Conservation (phyloP, 1,284 basidiomycete genomes). For the Ceratobasidium sp. region DNA sequence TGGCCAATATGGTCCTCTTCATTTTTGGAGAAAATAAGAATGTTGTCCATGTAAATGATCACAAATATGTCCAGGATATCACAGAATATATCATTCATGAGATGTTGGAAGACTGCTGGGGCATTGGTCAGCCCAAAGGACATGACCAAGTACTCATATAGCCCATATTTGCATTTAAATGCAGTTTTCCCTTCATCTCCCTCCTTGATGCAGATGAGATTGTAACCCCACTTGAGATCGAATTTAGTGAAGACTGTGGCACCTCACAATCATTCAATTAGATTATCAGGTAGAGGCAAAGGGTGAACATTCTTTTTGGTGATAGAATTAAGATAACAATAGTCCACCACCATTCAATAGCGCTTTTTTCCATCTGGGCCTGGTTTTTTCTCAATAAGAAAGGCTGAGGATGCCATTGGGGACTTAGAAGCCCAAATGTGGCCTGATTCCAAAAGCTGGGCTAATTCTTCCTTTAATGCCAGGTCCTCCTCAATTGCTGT, state of each 20-base stretch:
- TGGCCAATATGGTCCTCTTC: constrained; percentile 21
- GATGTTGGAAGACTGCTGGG: constrained; percentile 20
- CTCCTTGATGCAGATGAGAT: constrained; percentile 9
- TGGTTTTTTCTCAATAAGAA: constrained; percentile 40
- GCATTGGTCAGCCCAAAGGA: constrained; percentile 31
- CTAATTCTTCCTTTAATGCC: constrained; percentile 21
- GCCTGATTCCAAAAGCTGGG: constrained; percentile 22
- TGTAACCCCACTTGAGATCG: constrained; percentile 25
- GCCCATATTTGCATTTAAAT: constrained; percentile 30
- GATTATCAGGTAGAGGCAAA: constrained; percentile 15
- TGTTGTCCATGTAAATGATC: constrained; percentile 42
- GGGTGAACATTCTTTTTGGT: constrained; percentile 39
- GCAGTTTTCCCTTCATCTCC: constrained; percentile 39
- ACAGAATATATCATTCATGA: constrained; percentile 34
- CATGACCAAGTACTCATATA: constrained; percentile 39
- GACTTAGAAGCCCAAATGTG: constrained; percentile 37
- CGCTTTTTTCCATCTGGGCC: too few species aligned
- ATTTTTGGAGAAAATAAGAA: constrained; percentile 41
- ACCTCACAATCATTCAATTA: constrained; percentile 19
- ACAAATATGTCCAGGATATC: constrained; percentile 19
- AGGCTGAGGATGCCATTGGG: constrained; percentile 34
- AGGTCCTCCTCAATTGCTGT: background rate
- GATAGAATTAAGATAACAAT: constrained; percentile 38
- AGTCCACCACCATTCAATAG: constrained; percentile 33
- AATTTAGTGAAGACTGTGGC: constrained; percentile 38